Evolutionary conservation across 345 rosid species (phyloP), one percentile per base, ranked within the genome.

Genomic region (Gossypium rotundifolium): DNA sequence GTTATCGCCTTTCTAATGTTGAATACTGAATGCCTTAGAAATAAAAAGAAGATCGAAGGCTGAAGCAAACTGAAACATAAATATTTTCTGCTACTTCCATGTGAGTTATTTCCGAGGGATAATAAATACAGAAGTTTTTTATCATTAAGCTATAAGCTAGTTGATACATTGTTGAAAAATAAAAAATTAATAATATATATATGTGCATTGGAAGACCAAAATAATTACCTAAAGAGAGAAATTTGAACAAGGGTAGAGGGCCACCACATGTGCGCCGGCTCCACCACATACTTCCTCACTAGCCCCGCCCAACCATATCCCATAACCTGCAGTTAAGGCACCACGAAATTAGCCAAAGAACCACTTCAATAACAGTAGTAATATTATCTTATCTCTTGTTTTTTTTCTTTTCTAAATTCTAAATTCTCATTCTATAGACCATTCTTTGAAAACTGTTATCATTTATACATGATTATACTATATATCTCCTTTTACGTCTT

Each of bases 201-300:
- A 14, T 13, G 7, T 51, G 18, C 2, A 53, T 18, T 2, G 20
- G 23, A 22, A 54, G 59, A 53, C 22, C 13, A 22, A 22, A 58
- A 29, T 27, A 22, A 25, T 46, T 83, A 87, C 93, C 93, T 83
- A 78, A 85, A 89, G 46, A 87, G 84, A 73, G 93, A 87, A 58
- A 89, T 88, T 57, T 87, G 93, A 73, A 83, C 88, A 51, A 89
- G 81, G 75, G 88, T 79, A 65, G 72, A 55, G 1, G 93, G 93
- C 93, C 93, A 89, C 93, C 93, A 89, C 93, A 89, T 89, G 48
- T 85, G 85, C 22, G 89, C 85, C 59, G 93, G 90, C 58, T 89
- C 90, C 57, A 89, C 89, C 29, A 89, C 89, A 29, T 76, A 81
- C 76, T 80, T 87, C 76, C 93, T 83, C 84, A 89, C 70, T 29